Percentiles rank a stretch among this genome's conserved stretches.
phyloP scores from a whole-genome alignment of 2,329 filamentous ascomycete genomes.

The Rhexocercosporidium sp. region DNA sequence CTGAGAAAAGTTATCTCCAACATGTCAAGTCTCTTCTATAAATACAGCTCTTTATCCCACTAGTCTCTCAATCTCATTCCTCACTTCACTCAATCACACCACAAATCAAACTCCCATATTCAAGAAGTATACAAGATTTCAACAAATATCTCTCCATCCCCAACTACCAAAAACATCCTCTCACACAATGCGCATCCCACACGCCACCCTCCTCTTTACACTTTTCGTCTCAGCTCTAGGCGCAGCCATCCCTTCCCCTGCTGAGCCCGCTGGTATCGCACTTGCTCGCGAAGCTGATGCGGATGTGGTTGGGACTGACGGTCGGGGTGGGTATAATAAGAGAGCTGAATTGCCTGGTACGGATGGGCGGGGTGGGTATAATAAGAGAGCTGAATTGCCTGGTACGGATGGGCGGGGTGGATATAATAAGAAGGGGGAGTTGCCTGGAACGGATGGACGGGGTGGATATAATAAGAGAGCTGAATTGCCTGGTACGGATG shows the following conservation, averaged over 20 bases:
- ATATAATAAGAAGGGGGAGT: background rate
- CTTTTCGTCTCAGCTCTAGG: background rate
- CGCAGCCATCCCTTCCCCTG: background rate
- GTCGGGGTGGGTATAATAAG: slow-evolving; percentile 4
- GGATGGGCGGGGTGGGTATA: slow-evolving; percentile 1
- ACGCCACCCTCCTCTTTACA: background rate
- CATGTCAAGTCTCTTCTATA: background rate
- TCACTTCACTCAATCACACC: background rate
- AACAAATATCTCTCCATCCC: background rate
- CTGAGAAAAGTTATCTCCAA: background rate
- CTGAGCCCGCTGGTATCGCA: background rate
- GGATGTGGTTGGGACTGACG: background rate
- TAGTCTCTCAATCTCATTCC: background rate
- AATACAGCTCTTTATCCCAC: background rate
- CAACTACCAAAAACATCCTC: background rate
- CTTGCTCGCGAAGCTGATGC: background rate
- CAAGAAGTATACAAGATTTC: no score
- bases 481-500: background rate
- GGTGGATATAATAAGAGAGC: background rate
- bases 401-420: background rate
- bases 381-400: background rate
- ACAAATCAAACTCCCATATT: background rate
- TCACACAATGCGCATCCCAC: background rate
- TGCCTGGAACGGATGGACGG: background rate
- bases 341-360: background rate